A percentile compares a stretch with the other conserved stretches of the same genome.
phyloP scores from a whole-genome alignment of 2,329 filamentous ascomycete genomes.

The Neofusicoccum kwambonambiense region DNA sequence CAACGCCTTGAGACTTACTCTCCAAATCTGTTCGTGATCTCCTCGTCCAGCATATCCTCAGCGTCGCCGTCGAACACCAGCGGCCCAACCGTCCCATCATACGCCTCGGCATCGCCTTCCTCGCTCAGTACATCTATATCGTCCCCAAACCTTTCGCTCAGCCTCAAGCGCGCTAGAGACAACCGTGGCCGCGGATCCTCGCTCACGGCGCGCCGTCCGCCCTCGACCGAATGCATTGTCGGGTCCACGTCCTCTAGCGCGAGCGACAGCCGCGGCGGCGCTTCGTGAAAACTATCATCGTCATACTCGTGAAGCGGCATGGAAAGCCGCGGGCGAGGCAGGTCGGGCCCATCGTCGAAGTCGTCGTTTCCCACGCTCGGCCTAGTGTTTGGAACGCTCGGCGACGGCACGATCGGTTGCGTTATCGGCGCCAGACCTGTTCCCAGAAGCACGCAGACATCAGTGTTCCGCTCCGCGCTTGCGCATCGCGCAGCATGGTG shows the following conservation, averaged over 20 bases:
- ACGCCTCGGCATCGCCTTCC: constrained; percentile 36
- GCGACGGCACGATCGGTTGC: constrained; percentile 48
- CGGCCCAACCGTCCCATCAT: constrained; percentile 38
- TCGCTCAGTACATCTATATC: constrained; percentile 41
- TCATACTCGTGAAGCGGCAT: constrained; percentile 45
- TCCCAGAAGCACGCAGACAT: constrained; percentile 30
- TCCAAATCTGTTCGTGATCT: constrained; percentile 37
- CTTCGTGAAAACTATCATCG: constrained; percentile 42
- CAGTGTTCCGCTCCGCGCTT: neutral
- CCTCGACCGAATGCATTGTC: constrained; percentile 52
- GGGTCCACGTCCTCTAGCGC: constrained; percentile 36
- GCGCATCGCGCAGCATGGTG: neutral
- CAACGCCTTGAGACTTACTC: constrained; percentile 35
- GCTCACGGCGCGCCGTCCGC: constrained; percentile 40
- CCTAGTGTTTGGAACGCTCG: constrained; percentile 39
- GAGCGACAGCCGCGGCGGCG: constrained; percentile 38
- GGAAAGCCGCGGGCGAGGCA: constrained; percentile 40
- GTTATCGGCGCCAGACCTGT: constrained; percentile 49
- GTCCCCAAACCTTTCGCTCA: constrained; percentile 54
- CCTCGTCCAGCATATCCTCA: constrained; percentile 26
- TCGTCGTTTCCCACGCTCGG: constrained; percentile 39
- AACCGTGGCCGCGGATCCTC: constrained; percentile 43
- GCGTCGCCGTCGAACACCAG: constrained; percentile 37
- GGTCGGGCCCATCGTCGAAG: constrained; percentile 49
- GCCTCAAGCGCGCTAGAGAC: constrained; percentile 41